Evolutionary conservation across 352 stramenopile genomes (phyloP).

Genomic region (Phytophthora cactorum): DNA sequence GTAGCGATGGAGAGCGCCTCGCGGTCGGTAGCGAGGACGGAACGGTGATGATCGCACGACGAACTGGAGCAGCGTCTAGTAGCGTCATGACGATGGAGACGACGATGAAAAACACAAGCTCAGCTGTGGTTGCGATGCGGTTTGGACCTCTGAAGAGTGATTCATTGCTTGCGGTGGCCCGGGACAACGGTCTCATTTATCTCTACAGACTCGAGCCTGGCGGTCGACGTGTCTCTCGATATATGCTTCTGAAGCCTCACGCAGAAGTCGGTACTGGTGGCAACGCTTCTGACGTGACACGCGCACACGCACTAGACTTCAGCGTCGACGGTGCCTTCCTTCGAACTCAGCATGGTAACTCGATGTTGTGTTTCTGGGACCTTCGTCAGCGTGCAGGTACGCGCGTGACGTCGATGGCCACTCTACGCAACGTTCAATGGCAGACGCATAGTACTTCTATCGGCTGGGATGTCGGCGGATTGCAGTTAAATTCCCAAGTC

Average conservation of each 20-base stretch:
- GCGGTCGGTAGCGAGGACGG: slow-evolving; percentile 67
- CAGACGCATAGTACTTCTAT: slow-evolving; percentile 55
- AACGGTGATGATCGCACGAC: slow-evolving; percentile 48
- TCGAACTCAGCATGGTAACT: slow-evolving; percentile 52
- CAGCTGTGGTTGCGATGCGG: slow-evolving; percentile 43
- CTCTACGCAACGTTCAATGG: slow-evolving; percentile 60
- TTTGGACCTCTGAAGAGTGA: slow-evolving; percentile 46
- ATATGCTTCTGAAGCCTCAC: slow-evolving; percentile 62
- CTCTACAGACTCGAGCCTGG: slow-evolving; percentile 62
- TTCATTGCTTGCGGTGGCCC: slow-evolving; percentile 48
- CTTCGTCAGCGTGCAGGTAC: slow-evolving; percentile 51
- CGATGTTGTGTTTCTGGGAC: slow-evolving; percentile 64
- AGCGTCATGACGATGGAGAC: slow-evolving; percentile 38
- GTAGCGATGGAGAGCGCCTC: slow-evolving; percentile 51
- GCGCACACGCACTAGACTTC: slow-evolving; percentile 65
- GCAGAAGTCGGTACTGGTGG: slow-evolving; percentile 14
- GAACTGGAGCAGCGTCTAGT: slow-evolving; percentile 23
- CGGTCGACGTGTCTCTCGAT: slow-evolving; percentile 45
- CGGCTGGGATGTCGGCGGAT: slow-evolving; percentile 37
- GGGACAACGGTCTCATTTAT: slow-evolving; percentile 74
- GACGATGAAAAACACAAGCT: slow-evolving; percentile 73
- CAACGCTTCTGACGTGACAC: slow-evolving; percentile 6
- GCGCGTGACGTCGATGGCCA: slow-evolving; percentile 52
- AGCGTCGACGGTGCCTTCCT: slow-evolving; percentile 66
- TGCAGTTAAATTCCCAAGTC: not conserved